phyloP scores from a whole-genome alignment of 2,329 filamentous ascomycete genomes.

The Colletotrichum sp. region DNA sequence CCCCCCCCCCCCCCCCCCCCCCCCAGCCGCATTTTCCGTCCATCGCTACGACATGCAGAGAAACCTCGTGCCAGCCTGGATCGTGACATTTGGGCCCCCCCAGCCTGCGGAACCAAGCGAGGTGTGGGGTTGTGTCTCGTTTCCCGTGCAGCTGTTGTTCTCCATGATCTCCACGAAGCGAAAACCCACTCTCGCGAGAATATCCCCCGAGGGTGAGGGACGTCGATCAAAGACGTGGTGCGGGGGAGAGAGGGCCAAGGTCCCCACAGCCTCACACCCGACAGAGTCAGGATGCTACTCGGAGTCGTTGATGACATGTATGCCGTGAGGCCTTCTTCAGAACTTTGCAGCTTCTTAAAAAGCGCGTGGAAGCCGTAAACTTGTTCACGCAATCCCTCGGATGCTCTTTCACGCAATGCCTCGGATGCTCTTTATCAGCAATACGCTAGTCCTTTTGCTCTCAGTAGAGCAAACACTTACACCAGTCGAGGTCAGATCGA shows the following conservation, averaged over 20 bases:
- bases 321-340: not conserved
- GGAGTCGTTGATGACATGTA: not conserved
- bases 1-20: too few relatives aligned
- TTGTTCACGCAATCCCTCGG: not conserved
- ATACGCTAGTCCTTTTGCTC: not conserved
- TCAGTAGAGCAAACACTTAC: not conserved
- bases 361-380: not conserved
- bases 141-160: not conserved
- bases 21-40: constrained; percentile 1
- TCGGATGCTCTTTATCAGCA: not conserved
- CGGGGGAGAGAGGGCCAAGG: not conserved
- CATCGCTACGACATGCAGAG: not conserved
- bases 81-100: not conserved
- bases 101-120: not conserved
- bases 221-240: not conserved
- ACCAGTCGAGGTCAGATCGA: not conserved
- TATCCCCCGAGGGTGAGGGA: not conserved
- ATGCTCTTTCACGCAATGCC: not conserved
- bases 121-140: not conserved
- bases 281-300: not conserved
- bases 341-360: not conserved
- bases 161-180: not conserved
- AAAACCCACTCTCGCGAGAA: not conserved
- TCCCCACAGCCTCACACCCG: not conserved
- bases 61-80: not conserved